Evolutionary conservation across 148 eudicot genomes (phyloP), one percentile per base, ranked within the genome.

Genomic region (Vaccinium vitisidaea): DNA sequence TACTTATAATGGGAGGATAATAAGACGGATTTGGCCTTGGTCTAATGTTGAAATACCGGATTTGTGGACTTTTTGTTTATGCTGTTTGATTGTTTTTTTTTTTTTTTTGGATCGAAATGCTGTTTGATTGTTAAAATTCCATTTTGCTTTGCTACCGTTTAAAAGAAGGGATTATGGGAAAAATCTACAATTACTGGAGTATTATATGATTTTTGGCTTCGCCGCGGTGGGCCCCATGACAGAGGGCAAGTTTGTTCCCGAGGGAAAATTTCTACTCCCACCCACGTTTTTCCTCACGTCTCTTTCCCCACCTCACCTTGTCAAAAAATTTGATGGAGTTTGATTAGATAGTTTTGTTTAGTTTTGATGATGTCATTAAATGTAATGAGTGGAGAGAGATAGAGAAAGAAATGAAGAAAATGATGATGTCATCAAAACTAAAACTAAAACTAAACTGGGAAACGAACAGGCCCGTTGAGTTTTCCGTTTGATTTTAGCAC

Each of bases 21-120:
- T 90, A 87, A 83, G 91, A 95, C 95, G 6, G 76, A 85, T 87
- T 79, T 92, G 82, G 86, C 95, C 98, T 83, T 75, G 16, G 0
- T 6, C 2, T 82, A 48, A 56, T 49, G 16, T 1, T 0, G 19
- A 5, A 85, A 85, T 87, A 23, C 80, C 90, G 23, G 88, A 86
- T 73, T 88, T 88, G 85, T 79, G 84, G 63, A 80, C 80, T 63
- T 27, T 27, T 63, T 19, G 21, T 61, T 8, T 73, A n/a, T 58
- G 56, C 25, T 48, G 52, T 36, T 58, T 61, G 67, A 61, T 76
- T 54, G 58, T 50, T 79, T 32, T 32, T 32, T 32, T 32, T 0
- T 32, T 32, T 0, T 32, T 32, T 32, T 59, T 59, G 65, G 15
- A 32, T 32, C 36, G 36, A 32, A 32, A 32, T 32, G 36, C 36